Base-by-base conservation (phyloP, 345 rosid genomes). In the Eucalyptus guilfoylei region DNA sequence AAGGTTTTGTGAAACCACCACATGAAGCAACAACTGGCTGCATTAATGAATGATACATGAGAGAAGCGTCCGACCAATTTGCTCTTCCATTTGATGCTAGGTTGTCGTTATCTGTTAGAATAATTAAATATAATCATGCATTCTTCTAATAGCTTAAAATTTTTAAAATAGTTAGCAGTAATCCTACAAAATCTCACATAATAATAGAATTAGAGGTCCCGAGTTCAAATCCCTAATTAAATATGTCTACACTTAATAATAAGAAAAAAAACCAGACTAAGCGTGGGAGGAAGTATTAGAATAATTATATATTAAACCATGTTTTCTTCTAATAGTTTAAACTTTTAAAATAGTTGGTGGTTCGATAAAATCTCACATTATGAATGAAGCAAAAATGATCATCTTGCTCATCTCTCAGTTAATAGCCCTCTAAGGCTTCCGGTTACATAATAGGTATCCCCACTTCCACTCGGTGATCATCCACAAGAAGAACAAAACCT, bases 161-260 rank as follows among this genome's bases (percentile, higher is more conserved):
- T 21, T 52, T 52, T 52, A 8, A 52, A 52, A 52, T 52, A 52
- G 0, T 52, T 52, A 2, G 1, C 0, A 0, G 0, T 8, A 8
- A 1, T 52, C 0, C 1, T 21, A 21, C 26, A 52, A 52, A 8
- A 52, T 19, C 58, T 52, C 58, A 52, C 58, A 19, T 52, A 52
- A 52, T 52, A 52, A 52, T 3, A 52, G 5, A 3, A 52, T 0
- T 52, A 0, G 23, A 52, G 9, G 55, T 52, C 10, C 24, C 0
- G 0, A 48, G 55, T 52, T 52, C 2, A 52, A 52, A 52, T 52
- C 24, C 11, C 11, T 1, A 52, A 52, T 52, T 8, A 52, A 52
- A 19, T 52, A 52, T 52, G 26, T 52, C 58, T 26, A 52, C 11
- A 52, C 58, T 52, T 52, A 8, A 26, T 19, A 52, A 52, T 19